These are phyloP conservation scores for Lentinula raphanica DNA, from an alignment of 768 basidiomycete genomes.

Conservation along the genomic window DNA sequence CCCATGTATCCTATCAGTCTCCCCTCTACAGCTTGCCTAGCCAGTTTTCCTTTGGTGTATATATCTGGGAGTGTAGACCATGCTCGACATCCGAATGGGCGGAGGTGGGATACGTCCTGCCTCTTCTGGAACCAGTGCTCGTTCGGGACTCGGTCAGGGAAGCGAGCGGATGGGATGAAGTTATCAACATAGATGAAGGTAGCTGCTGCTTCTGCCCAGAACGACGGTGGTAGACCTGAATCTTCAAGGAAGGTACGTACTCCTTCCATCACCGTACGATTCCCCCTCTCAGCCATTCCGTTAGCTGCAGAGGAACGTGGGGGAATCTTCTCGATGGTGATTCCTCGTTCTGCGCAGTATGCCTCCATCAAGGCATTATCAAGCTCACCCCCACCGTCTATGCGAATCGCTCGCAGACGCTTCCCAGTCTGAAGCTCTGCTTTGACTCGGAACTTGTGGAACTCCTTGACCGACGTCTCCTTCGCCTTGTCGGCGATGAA, in stretches of 20 bases:
- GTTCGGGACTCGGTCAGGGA: background rate
- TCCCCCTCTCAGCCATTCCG: constrained; percentile 19
- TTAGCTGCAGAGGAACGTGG: constrained; percentile 23
- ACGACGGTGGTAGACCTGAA: background rate
- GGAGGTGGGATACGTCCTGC: background rate
- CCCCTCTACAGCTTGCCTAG: background rate
- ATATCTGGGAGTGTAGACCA: too few species aligned
- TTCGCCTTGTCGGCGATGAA: background rate
- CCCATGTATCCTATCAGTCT: background rate
- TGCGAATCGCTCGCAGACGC: constrained; percentile 11
- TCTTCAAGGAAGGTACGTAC: background rate
- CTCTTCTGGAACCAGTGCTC: background rate
- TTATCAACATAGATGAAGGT: background rate
- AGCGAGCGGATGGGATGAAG: background rate
- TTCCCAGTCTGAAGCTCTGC: constrained; percentile 7
- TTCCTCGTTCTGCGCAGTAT: constrained; percentile 17
- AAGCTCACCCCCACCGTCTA: constrained; percentile 26
- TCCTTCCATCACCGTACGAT: constrained; percentile 17
- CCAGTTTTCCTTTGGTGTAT: too few species aligned
- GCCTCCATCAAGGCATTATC: constrained; percentile 16
- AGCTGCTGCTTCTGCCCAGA: background rate
- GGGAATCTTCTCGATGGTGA: constrained; percentile 13
- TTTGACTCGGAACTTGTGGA: background rate
- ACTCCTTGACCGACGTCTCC: too few species aligned
- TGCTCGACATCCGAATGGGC: background rate